These are phyloP conservation scores for Arctostaphylos glauca DNA, from an alignment of 148 eudicot species.

Conservation along the genomic window DNA sequence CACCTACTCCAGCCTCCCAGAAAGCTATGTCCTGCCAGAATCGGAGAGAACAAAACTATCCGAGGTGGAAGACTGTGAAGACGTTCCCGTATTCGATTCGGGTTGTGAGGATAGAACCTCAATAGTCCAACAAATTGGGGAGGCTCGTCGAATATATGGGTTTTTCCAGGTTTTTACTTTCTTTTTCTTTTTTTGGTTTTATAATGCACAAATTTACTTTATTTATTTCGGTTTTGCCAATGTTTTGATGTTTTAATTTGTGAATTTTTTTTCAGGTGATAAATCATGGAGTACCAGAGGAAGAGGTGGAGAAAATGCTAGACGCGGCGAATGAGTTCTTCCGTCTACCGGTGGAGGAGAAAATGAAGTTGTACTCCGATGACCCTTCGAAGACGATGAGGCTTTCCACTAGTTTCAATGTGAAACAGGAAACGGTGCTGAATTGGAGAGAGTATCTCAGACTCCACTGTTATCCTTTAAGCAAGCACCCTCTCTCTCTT, in stretches of 20 bases:
- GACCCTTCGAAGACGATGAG: conserved; percentile 76
- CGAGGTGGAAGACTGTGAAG: conserved; percentile 41
- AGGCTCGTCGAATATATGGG: conserved; percentile 54
- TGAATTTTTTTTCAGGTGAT: conserved; percentile 41
- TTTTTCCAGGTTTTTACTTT: conserved; percentile 58
- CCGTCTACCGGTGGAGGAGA: conserved; percentile 68
- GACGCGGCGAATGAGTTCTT: conserved; percentile 61
- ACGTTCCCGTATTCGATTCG: conserved; percentile 66
- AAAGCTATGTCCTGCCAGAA: conserved; percentile 60
- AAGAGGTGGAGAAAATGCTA: conserved; percentile 44
- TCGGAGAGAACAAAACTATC: conserved; percentile 59
- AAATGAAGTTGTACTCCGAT: conserved; percentile 80
- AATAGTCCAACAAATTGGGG: conserved; percentile 36
- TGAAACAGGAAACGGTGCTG: conserved; percentile 65
- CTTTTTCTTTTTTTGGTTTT: not conserved
- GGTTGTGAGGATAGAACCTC: conserved; percentile 25
- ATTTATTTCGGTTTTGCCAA: not conserved
- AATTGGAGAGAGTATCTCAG: conserved; percentile 94
- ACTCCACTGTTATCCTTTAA: conserved; percentile 84
- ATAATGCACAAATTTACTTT: not conserved
- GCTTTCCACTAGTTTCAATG: conserved; percentile 80
- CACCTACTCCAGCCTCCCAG: conserved; percentile 40
- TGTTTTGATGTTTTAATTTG: too few species aligned
- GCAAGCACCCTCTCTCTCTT: conserved; percentile 24
- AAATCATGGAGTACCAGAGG: conserved; percentile 67